These are phyloP conservation scores for Aristolochia californica DNA, from an alignment of 164 flowering plant genomes.

Conservation along the genomic window DNA sequence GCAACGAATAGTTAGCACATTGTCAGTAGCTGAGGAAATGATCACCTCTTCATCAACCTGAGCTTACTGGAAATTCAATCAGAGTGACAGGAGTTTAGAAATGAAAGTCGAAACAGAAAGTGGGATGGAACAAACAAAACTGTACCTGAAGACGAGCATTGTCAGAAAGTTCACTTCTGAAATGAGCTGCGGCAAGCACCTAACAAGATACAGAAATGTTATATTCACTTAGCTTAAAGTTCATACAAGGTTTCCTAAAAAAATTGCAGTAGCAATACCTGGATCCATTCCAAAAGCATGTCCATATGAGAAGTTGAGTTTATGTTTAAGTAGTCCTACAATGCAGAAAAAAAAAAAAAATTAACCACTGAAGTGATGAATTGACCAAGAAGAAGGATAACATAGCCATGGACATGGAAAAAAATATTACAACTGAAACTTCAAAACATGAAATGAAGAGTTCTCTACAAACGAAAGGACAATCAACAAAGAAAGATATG, in stretches of 20 bases:
- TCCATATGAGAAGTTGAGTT: conserved; percentile 29
- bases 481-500: too few relatives aligned
- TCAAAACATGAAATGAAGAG: too few relatives aligned
- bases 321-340: conserved; percentile 26
- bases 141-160: conserved; percentile 41
- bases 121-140: neutral
- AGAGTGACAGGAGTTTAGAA: neutral
- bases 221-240: too few relatives aligned
- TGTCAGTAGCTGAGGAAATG: conserved; percentile 32
- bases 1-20: conserved; percentile 59
- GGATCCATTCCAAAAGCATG: conserved; percentile 67
- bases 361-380: too few relatives aligned
- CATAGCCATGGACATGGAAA: too few relatives aligned
- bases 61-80: conserved; percentile 24
- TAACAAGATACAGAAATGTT: too few relatives aligned
- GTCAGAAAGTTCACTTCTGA: conserved; percentile 45
- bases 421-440: too few relatives aligned
- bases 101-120: neutral
- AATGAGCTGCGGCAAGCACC: conserved; percentile 22
- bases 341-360: neutral
- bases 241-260: neutral
- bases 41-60: conserved; percentile 26
- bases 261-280: conserved; percentile 34
- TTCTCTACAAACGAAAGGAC: too few relatives aligned
- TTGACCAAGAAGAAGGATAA: neutral